Evolutionary conservation across 2,329 filamentous ascomycete genomes (phyloP), one percentile per base, ranked within the genome.

Genomic region (Thelonectria blattea): DNA sequence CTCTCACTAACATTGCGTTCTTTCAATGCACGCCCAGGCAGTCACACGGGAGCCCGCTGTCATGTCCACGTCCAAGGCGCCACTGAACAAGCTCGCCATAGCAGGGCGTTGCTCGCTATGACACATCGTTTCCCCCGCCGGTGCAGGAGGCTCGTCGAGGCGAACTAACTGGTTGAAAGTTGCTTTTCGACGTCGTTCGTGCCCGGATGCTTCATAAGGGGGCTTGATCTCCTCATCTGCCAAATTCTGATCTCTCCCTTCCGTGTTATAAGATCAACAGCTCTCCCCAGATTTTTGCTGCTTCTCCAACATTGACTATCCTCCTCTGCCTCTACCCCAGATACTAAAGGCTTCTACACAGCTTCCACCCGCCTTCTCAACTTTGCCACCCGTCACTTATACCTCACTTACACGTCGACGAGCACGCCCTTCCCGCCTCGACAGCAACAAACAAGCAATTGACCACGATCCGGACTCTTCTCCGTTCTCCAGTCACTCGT

Each of bases 61-160:
- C 55, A 55, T 51, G 67, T 56, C 64, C 65, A 67, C 63, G 12
- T 34, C 56, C 8, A 30, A 61, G 61, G 68, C 58, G 66, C 68
- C 68, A 70, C 68, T 63, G 62, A 63, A 70, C 68, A 69, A 70
- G 67, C 67, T 71, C 66, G 62, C 65, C 68, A 70, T 69, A 57
- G 58, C 65, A 71, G 58, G 67, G 62, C 67, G 61, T 22, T 55
- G 61, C 56, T 65, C 45, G 65, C 68, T 69, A 70, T 71, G 68
- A 70, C 68, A 70, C 68, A 70, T 70, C 62, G 64, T 67, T 67
- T 68, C 60, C 61, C 61, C 50, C 56, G 50, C 62, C 54, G 59
- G 59, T 41, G 58, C 47, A 64, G 52, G 62, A 58, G 61, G 27
- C 67, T 61, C 58, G 60, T 52, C 57, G 60, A 58, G 52, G 32